Base-by-base conservation (phyloP, 345 rosid species). In the Aegle marmelos region DNA sequence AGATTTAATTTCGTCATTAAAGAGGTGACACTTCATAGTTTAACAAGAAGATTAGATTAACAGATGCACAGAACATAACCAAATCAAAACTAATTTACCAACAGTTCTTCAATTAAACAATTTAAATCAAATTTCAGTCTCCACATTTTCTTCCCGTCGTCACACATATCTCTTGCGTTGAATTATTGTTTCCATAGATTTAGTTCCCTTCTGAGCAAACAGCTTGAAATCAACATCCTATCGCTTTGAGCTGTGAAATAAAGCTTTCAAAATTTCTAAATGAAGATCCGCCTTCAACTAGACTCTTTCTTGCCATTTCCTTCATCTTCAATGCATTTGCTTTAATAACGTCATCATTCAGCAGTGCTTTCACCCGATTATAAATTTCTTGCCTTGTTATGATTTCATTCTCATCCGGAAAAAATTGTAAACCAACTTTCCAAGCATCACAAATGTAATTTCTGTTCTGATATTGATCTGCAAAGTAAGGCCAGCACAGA, bases 401-500 rank as follows among this genome's bases (percentile, higher is more conserved):
- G 48, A 85, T 61, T 37, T 85, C 89, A 71, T 75, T 57, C 56
- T 79, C 82, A 48, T 74, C 82, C 13, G 63, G 64, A 4, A 0
- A 33, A 9, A 88, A 36, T 4, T 16, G 56, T 27, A 82, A 30
- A 22, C 61, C 86, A 36, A 79, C 53, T 59, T 77, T 83, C 89
- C 81, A 78, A 33, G 64, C 33, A 13, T 86, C 70, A 27, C 86
- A 85, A 9, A 82, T 77, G 64, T 77, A 82, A 22, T 41, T 76
- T 22, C 67, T 82, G 37, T 85, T 88, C 30, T 76, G 75, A 64
- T 78, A 80, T 30, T 86, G 87, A 72, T 85, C 89, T 0, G 19
- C 78, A 1, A 66, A 45, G 67, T 80, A 79, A 45, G 86, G 88
- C 87, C 87, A 85, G 31, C 91, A 86, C 0, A 86, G 74, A 67